phyloP scores from a whole-genome alignment of 805 yeast genomes.

The Candida xyloterini region DNA sequence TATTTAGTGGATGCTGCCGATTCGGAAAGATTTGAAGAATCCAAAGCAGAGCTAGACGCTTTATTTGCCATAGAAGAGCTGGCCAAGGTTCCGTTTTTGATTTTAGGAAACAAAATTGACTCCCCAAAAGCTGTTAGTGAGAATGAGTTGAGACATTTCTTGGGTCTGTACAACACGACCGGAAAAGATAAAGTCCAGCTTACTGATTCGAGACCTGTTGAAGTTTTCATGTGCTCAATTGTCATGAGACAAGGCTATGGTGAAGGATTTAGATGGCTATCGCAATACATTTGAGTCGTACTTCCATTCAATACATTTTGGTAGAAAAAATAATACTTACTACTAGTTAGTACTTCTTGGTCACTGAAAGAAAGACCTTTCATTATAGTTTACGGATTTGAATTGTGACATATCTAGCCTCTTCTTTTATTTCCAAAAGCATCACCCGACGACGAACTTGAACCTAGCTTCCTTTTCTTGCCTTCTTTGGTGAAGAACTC shows the following conservation, averaged over 20 bases:
- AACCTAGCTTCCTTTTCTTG: conserved; percentile 51
- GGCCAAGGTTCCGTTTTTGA: conserved; percentile 81
- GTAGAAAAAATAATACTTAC: neutral
- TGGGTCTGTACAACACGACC: conserved; percentile 85
- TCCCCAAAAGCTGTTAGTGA: conserved; percentile 92
- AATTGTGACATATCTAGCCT: neutral
- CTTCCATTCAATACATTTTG: neutral
- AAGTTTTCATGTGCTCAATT: conserved; percentile 95
- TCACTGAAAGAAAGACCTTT: neutral
- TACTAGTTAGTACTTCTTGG: neutral
- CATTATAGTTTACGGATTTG: no score
- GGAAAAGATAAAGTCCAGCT: conserved; percentile 77
- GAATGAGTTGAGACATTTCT: conserved; percentile 85
- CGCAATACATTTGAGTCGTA: conserved; percentile 73
- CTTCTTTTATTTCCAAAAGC: conserved; percentile 21
- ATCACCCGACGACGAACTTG: conserved; percentile 24
- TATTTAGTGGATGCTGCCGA: conserved; percentile 97
- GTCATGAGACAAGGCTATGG: conserved; percentile 99
- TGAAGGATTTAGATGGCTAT: conserved; percentile 97
- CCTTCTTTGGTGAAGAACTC: conserved; percentile 76
- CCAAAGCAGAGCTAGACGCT: conserved; percentile 92
- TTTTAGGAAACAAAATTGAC: conserved; percentile 96
- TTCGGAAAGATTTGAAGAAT: conserved; percentile 90
- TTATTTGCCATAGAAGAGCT: conserved; percentile 91
- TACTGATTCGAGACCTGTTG: conserved; percentile 83